Conservation (phyloP, 805 yeast genomes). For the Ogataea corticis region DNA sequence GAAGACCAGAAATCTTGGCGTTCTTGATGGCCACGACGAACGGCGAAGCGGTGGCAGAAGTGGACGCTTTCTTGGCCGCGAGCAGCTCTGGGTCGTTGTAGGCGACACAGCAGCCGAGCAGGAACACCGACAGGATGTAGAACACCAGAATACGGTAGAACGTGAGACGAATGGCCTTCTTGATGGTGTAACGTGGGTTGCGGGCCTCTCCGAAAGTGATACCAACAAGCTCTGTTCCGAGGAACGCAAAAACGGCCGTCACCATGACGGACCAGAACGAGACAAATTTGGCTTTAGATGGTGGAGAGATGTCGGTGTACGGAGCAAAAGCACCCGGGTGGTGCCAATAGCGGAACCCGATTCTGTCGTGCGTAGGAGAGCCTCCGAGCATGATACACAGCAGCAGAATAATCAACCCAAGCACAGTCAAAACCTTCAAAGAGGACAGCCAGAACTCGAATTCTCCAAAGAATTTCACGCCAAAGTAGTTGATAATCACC, state of each 20-base stretch:
- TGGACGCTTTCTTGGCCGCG: conserved; percentile 45
- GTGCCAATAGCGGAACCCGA: conserved; percentile 46
- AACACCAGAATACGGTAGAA: conserved; percentile 54
- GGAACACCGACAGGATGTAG: conserved; percentile 52
- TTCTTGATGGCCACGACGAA: conserved; percentile 78
- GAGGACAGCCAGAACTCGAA: conserved; percentile 58
- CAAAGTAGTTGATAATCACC: conserved; percentile 42
- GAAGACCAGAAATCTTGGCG: conserved; percentile 64
- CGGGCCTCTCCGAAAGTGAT: conserved; percentile 50
- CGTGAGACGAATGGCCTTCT: conserved; percentile 53
- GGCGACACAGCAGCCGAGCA: conserved; percentile 59
- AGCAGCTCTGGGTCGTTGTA: conserved; percentile 45
- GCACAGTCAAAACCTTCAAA: conserved; percentile 62
- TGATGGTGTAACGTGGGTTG: conserved; percentile 50
- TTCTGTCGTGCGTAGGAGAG: conserved; percentile 69
- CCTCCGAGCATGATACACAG: conserved; percentile 75
- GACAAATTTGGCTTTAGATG: conserved; percentile 48
- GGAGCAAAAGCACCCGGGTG: conserved; percentile 44
- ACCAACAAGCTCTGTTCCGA: conserved; percentile 53
- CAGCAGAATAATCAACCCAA: conserved; percentile 65
- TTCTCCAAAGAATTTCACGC: conserved; percentile 52
- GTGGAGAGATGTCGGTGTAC: conserved; percentile 43
- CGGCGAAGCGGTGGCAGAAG: conserved; percentile 75
- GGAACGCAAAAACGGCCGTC: conserved; percentile 51
- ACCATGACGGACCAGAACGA: conserved; percentile 55